Evolutionary conservation across 2,329 filamentous ascomycete species (phyloP), one percentile per base, ranked within the genome.

Genomic region (Aspergillus amoenus): DNA sequence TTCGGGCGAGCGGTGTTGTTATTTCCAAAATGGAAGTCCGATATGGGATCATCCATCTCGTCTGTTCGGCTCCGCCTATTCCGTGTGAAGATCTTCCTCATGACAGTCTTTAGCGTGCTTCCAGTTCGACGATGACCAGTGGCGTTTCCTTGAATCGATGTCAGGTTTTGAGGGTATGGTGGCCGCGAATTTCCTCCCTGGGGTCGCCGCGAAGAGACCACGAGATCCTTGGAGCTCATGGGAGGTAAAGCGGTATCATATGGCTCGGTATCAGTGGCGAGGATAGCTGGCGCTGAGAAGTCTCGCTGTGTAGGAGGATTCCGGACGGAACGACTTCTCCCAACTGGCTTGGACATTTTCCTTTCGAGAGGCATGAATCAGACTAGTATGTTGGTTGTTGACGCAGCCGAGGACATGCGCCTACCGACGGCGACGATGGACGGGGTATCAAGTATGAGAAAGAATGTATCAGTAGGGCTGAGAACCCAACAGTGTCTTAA

Each of bases 71-170:
- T 74, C 30, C 70, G 69, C 46, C 71, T 63, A 60, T 74, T 76
- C 18, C 73, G 70, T 37, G 70, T 75, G 63, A 78, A 78, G 44
- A 78, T 71, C 62, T 73, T 78, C 49, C 73, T 73, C 75, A 77
- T 77, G n/a, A 77, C 73, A 3, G 71, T 75, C 57, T 74, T 77
- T 50, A 77, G 55, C 2, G 75, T 75, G 55, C 75, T 77, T 9
- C 70, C 74, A 5, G 73, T 74, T 12, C 75, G 72, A 48, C 73
- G 73, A 60, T 76, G 74, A 13, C 64, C 63, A 34, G 64, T 55
- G 1, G 70, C 61, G 1, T 61, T 59, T 17, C 66, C 65, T 7
- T 63, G 62, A 27, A 63, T 49, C 13, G 64, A 53, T 12, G 61
- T 68, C 22, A 48, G 22, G 24, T 69, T 64, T 22, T 63, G 61